Evolutionary conservation across 768 basidiomycete species (phyloP).

Genomic region (Gloeostereum incarnatum): DNA sequence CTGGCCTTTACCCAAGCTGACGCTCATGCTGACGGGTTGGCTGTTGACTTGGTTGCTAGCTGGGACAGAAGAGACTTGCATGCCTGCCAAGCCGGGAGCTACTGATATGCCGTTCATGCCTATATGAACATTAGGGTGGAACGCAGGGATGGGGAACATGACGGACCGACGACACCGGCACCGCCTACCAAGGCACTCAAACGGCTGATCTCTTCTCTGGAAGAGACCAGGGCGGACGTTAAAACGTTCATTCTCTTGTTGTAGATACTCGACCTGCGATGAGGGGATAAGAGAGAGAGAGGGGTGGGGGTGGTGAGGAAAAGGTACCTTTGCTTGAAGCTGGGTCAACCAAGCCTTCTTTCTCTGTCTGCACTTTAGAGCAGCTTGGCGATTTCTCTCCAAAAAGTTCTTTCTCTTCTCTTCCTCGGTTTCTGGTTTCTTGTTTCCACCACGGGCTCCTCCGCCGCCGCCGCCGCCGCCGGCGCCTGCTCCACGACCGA

Average conservation of each 20-base stretch:
- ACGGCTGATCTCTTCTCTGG: constrained; percentile 87
- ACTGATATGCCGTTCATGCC: too few species aligned
- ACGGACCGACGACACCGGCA: constrained; percentile 44
- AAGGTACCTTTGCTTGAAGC: constrained; percentile 85
- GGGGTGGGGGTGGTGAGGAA: too few species aligned
- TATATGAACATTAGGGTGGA: too few species aligned
- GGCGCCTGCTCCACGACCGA: constrained; percentile 26
- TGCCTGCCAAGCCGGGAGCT: too few species aligned
- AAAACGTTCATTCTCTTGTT: constrained; percentile 92
- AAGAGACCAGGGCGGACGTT: constrained; percentile 76
- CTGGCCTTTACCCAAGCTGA: too few species aligned
- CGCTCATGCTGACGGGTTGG: too few species aligned
- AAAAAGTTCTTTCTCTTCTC: constrained; percentile 96
- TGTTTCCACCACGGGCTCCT: constrained; percentile 18
- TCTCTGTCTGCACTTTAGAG: constrained; percentile 96
- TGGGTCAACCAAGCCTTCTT: constrained; percentile 97
- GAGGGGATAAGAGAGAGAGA: too few species aligned
- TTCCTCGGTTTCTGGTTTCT: constrained; percentile 94
- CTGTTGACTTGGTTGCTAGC: too few species aligned
- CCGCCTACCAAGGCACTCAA: constrained; percentile 65
- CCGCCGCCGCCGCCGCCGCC: constrained; percentile 31
- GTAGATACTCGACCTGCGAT: constrained; percentile 88
- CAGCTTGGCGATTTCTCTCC: constrained; percentile 96
- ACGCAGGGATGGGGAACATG: too few species aligned
- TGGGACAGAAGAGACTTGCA: too few species aligned